Evolutionary conservation across 2,329 filamentous ascomycete species (phyloP).

Genomic region (Pseudogymnoascus sp.): DNA sequence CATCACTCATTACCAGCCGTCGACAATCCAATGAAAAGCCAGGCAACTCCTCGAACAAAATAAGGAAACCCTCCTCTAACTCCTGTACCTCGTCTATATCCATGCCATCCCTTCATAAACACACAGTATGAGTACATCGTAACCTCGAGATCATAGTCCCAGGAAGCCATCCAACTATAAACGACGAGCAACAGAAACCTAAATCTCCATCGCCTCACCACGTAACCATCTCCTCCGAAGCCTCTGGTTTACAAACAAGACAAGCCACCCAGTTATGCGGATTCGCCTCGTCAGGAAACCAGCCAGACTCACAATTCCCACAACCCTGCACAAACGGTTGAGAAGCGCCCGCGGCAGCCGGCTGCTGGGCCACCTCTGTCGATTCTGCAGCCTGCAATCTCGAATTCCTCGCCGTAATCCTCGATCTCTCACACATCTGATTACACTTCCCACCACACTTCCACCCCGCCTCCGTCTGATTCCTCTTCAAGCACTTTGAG

Average conservation of each 20-base stretch:
- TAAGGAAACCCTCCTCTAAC: neutral
- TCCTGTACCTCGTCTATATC: neutral
- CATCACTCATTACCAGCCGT: neutral
- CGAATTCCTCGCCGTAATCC: neutral
- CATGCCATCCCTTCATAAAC: neutral
- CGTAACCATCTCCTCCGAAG: neutral
- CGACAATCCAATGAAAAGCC: neutral
- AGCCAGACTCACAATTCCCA: neutral
- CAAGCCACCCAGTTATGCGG: slow-evolving; percentile 4
- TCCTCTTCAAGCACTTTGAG: slow-evolving; percentile 21
- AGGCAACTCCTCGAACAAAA: neutral
- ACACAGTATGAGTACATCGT: slow-evolving; percentile 1
- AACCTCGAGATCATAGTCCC: neutral
- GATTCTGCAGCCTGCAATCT: neutral
- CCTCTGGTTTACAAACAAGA: slow-evolving; percentile 4
- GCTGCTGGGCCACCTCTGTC: neutral
- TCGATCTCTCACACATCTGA: neutral
- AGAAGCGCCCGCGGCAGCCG: neutral
- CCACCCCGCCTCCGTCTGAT: neutral
- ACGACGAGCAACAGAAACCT: neutral
- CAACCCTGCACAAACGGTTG: slow-evolving; percentile 1
- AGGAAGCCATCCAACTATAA: neutral
- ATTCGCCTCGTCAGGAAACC: neutral
- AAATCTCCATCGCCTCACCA: neutral
- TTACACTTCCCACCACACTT: neutral